Conservation (phyloP, 2,329 filamentous ascomycete genomes). For the Claviceps lovelessii region DNA sequence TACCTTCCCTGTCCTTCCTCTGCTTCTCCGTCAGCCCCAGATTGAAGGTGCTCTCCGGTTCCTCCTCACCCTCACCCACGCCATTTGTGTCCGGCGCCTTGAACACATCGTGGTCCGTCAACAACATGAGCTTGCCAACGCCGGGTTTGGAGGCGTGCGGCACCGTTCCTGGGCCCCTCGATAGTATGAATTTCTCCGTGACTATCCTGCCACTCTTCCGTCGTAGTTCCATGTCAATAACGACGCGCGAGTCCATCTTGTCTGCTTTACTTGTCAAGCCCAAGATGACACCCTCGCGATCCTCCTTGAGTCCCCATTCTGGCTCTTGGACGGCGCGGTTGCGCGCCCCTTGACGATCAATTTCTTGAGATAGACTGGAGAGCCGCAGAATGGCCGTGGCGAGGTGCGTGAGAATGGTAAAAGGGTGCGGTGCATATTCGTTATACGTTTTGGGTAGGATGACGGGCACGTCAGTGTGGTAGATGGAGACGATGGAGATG, state of each 20-base stretch:
- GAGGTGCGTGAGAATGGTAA: constrained; percentile 64
- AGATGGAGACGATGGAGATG: constrained; percentile 62
- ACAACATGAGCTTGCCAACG: constrained; percentile 35
- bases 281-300: constrained; percentile 63
- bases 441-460: constrained; percentile 26
- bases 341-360: constrained; percentile 59
- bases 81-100: constrained; percentile 25
- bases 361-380: constrained; percentile 58
- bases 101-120: constrained; percentile 67
- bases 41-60: constrained; percentile 66
- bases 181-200: constrained; percentile 48
- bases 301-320: constrained; percentile 63
- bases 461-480: constrained; percentile 67
- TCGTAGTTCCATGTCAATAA: constrained; percentile 75
- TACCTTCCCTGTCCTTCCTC: constrained; percentile 67
- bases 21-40: constrained; percentile 84
- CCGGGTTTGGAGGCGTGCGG: constrained; percentile 10
- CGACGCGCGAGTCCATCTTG: constrained; percentile 33
- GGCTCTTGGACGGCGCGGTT: constrained; percentile 64
- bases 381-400: constrained; percentile 74
- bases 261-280: constrained; percentile 39
- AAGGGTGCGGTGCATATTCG: constrained; percentile 52
- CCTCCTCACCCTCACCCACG: constrained; percentile 30
- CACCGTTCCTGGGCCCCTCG: constrained; percentile 7
- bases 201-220: constrained; percentile 69